phyloP scores from a whole-genome alignment of 257 asterid species.

The Forsythia viridissima region DNA sequence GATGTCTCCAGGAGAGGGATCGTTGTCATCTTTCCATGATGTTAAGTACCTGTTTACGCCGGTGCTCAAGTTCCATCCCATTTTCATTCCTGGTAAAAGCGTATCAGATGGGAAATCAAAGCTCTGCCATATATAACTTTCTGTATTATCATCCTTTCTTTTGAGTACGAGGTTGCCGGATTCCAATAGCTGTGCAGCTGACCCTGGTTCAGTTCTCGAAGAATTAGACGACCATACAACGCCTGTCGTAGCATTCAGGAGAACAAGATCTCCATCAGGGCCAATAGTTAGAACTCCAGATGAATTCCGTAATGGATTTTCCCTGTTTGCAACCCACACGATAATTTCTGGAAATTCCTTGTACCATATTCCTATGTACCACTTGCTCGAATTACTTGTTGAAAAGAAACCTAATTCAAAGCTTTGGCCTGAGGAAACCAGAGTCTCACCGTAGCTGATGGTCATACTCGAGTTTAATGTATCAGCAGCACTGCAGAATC shows the following conservation, averaged over 20 bases:
- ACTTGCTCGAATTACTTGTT: background rate
- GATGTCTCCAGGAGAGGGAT: background rate
- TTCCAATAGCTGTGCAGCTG: background rate
- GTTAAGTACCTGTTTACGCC: background rate
- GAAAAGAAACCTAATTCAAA: slow-evolving; percentile 15
- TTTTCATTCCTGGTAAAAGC: background rate
- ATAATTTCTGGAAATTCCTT: background rate
- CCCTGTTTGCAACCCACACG: background rate
- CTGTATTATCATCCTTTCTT: background rate
- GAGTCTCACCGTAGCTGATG: background rate
- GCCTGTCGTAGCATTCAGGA: background rate
- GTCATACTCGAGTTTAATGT: background rate
- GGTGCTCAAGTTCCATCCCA: background rate
- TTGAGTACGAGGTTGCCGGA: background rate
- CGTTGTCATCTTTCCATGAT: background rate
- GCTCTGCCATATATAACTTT: background rate
- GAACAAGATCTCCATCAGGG: background rate
- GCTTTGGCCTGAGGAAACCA: slow-evolving; percentile 15
- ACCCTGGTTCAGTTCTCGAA: background rate
- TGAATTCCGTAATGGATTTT: background rate
- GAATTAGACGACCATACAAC: background rate
- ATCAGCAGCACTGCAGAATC: background rate
- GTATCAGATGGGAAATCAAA: background rate
- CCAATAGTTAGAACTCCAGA: background rate
- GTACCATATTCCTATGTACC: slow-evolving; percentile 1